Conservation (phyloP, 345 rosid species). For the Citrus sp. region DNA sequence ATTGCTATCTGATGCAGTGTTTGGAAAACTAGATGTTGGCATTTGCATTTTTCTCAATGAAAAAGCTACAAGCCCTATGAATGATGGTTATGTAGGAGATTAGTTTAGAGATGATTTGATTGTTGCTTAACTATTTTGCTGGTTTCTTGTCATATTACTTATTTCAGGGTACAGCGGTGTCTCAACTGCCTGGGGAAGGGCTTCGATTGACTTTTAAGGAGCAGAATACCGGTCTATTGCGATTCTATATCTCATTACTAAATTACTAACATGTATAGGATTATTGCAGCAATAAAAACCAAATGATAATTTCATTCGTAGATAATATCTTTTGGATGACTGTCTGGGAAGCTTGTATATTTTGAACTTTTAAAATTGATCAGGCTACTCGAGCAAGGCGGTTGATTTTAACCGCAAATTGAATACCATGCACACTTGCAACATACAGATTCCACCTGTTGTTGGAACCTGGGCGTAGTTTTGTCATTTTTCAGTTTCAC, state of each 20-base stretch:
- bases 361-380: neutral
- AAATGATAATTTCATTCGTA: neutral
- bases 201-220: slow-evolving; percentile 22
- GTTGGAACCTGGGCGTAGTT: neutral
- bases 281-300: neutral
- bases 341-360: neutral
- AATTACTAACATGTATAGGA: neutral
- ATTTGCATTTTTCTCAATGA: neutral
- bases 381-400: neutral
- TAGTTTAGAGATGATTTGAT: neutral
- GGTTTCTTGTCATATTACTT: slow-evolving; percentile 9
- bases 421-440: neutral
- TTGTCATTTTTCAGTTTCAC: neutral
- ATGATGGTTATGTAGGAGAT: neutral
- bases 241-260: neutral
- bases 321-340: neutral
- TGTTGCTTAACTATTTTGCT: neutral
- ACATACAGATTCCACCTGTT: too few relatives aligned
- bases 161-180: slow-evolving; percentile 72
- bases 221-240: neutral
- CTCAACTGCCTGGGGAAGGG: slow-evolving; percentile 76
- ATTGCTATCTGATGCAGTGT: neutral
- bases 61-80: neutral
- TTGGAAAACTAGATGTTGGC: neutral
- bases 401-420: neutral